Conservation (phyloP, 2,329 filamentous ascomycete genomes). For the Diplocarpon rosae region DNA sequence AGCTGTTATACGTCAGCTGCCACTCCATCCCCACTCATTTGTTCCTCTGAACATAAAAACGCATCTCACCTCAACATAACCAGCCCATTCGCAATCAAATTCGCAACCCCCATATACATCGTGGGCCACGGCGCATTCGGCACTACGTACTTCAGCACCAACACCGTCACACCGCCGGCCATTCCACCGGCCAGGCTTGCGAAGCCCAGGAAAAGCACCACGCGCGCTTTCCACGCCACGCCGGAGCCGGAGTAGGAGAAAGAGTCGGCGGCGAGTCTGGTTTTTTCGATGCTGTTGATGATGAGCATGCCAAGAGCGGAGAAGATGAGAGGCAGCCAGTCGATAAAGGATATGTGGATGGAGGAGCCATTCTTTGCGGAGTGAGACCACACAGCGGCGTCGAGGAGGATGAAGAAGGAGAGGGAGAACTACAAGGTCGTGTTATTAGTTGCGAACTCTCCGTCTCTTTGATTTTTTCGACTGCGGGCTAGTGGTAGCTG, state of each 20-base stretch:
- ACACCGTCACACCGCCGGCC: constrained; percentile 57
- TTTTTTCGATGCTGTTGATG: constrained; percentile 60
- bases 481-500: not conserved
- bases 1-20: constrained; percentile 31
- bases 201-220: constrained; percentile 57
- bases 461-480: not conserved
- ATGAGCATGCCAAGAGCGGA: constrained; percentile 58
- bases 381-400: constrained; percentile 57
- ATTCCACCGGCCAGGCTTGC: constrained; percentile 55
- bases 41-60: not conserved
- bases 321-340: constrained; percentile 61
- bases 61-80: constrained; percentile 46
- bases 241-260: constrained; percentile 52
- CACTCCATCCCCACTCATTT: not conserved
- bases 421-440: constrained; percentile 44
- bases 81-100: constrained; percentile 52
- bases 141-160: constrained; percentile 55
- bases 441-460: not conserved
- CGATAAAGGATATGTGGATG: constrained; percentile 54
- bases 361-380: constrained; percentile 46
- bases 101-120: constrained; percentile 53
- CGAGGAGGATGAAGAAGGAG: constrained; percentile 58
- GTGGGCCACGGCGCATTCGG: constrained; percentile 46
- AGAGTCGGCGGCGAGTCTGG: constrained; percentile 50
- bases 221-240: constrained; percentile 58